Evolutionary conservation across 1,139 yeast species (phyloP).

Genomic region (Williopsis jadinii): DNA sequence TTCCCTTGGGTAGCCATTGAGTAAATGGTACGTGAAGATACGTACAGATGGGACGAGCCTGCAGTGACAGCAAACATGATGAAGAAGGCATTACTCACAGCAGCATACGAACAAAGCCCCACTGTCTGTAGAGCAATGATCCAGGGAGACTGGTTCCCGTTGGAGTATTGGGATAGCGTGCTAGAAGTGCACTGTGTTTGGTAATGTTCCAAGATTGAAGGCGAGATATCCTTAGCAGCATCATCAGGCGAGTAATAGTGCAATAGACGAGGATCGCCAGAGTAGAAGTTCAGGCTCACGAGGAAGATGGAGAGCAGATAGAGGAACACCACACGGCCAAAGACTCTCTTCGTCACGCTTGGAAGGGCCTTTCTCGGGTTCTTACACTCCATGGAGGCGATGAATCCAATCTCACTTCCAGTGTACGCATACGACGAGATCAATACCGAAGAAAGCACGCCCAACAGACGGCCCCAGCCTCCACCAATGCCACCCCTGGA

Average conservation of each 20-base stretch:
- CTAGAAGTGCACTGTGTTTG: conserved; percentile 21
- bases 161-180: conserved; percentile 21
- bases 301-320: conserved; percentile 67
- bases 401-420: conserved; percentile 77
- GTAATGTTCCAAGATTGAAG: conserved; percentile 7
- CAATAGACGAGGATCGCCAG: conserved; percentile 68
- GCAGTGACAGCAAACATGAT: conserved; percentile 73
- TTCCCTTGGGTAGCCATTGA: conserved; percentile 67
- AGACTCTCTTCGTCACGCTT: conserved; percentile 67
- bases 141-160: conserved; percentile 74
- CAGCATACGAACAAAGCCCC: conserved; percentile 54
- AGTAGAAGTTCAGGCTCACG: conserved; percentile 62
- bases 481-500: conserved; percentile 52
- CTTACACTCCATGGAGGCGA: conserved; percentile 82
- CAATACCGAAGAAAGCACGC: conserved; percentile 55
- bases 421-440: conserved; percentile 69
- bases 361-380: conserved; percentile 78
- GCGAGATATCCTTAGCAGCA: conserved; percentile 3
- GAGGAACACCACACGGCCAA: conserved; percentile 62
- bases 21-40: conserved; percentile 71
- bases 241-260: conserved; percentile 34
- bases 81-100: conserved; percentile 59
- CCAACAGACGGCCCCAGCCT: conserved; percentile 53
- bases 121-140: conserved; percentile 69
- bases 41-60: conserved; percentile 72